Evolutionary conservation across 2,329 filamentous ascomycete genomes (phyloP), one percentile per base, ranked within the genome.

Genomic region (Aspergillus neotritici): DNA sequence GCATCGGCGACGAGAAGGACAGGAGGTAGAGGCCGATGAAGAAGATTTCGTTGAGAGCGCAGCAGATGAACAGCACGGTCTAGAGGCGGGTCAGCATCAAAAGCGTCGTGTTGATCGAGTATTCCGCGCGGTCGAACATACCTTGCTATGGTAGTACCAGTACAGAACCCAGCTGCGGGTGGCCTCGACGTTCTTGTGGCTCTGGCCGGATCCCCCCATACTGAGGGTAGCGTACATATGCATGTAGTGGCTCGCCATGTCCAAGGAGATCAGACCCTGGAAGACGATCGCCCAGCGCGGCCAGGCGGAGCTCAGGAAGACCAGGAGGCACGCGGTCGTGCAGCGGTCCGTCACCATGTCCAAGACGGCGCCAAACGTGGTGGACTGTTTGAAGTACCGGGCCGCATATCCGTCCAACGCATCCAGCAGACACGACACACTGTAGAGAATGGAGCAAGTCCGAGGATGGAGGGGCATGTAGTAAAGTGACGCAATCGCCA

Each of bases 321-420:
- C 90, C 37, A 98, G 80, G 56, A 98, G 72, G 68, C 93, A 98
- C 2, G 91, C 83, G 3, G 93, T 98, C 25, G 91, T 97, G 75
- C 93, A 97, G 48, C 93, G 85, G 69, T 98, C 93, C 13, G 93
- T 98, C 49, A 98, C 91, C 93, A 98, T 98, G 72, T 98, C 93
- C 51, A 98, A 78, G 29, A 98, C 91, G 28, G 91, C 93, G 51
- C 93, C 93, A 66, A 98, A 98, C 52, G 86, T 86, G 42, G 93
- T 97, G 31, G 87, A 91, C 69, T 98, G 93, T 60, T 94, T 81
- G 65, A 91, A 84, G 58, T 79, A 74, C 37, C 87, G 83, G 45
- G 93, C 93, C n/a, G 90, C 90, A 58, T 90, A 85, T 57, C 93
- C 93, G 64, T 98, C 93, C 51, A 97, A 79, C 35, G 91, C 93